Evolutionary conservation across 768 basidiomycete genomes (phyloP), one percentile per base, ranked within the genome.

Genomic region (Trametes gibbosa): DNA sequence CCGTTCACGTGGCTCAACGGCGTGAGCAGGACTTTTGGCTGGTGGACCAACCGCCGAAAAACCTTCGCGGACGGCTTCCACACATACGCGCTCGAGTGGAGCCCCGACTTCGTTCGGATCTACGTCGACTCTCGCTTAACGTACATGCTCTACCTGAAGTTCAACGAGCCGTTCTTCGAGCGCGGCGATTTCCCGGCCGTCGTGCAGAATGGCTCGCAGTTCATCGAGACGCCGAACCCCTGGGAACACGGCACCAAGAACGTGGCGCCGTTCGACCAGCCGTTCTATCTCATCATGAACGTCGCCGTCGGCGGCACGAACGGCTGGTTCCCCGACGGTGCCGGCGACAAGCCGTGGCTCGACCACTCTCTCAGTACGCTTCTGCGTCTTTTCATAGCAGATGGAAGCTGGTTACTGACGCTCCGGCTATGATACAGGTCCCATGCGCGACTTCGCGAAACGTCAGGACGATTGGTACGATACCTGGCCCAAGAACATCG

Each of bases 291-390:
- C 37, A 88, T 92, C 63, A 72, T 96, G 70, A 80, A 90, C 65
- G 82, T 95, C 52, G 91, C 85, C 8, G 87, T 92, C 42, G 94
- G 94, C 17, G 90, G 92, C 2, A 95, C 91, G 19, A 92, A 86
- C 68, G 94, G 94, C 4, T 95, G 91, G 91, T 95, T 95, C 83
- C 90, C 90, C 5, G 94, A 97, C 70, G 83, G 83, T 49, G 75
- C 74, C 25, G 85, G 82, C 13, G 73, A 83, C 68, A 93, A 93
- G 74, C 90, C 90, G 6, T 93, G 91, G 91, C 68, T 91, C 51
- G 89, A 92, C 71, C 81, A 81, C 35, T 87, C 89, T 0, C 53
- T 63, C 34, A 70, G 74, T 77, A 56, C 53, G 65, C 58, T 23
- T n/a, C 23, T 35, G 16, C n/a, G 23, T 51, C 34, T 39, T 39